Base-by-base conservation (phyloP, 345 rosid species). In the Bruguiera parviflora region DNA sequence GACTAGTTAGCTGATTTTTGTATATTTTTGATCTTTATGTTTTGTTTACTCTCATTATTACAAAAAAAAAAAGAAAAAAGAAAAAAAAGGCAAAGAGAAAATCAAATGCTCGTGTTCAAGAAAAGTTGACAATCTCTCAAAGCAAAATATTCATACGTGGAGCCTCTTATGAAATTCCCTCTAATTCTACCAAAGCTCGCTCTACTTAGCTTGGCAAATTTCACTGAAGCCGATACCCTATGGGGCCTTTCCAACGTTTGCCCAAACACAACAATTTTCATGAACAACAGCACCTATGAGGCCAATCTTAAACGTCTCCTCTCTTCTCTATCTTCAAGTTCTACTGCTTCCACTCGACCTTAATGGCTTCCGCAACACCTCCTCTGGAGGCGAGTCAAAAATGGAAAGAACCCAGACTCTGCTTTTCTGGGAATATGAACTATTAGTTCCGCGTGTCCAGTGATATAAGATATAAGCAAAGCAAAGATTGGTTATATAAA, bases 291-390 rank as follows among this genome's bases (percentile, higher is more conserved):
- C 64, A 63, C 75, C 5, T 74, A 57, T 15, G 18, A 52, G 16
- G 24, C 21, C 31, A 74, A 74, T 46, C 75, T 74, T 4, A 19
- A 52, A 9, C 19, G 43, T 6, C 18, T 70, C 58, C 70, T 71
- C 4, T 29, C 64, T 11, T 70, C 75, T 15, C 75, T 78, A 13
- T 22, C 68, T 5, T 58, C 60, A 4, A 75, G 46, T 33, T 16
- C 64, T 3, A 31, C 63, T 1, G 64, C 46, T 35, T 16, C 61
- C 10, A 51, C 58, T 16, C 29, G 1, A 21, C n/a, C 21, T 28
- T 32, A 49, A 46, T 0, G 74, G 67, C 1, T 68, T 73, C 69
- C 51, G 35, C 68, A 22, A 49, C 70, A 27, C n/a, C 15, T 61
- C 65, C 31, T n/a, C 2, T 0, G 73, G 74, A n/a, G 21, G 5